phyloP scores from a whole-genome alignment of 2,329 filamentous ascomycete genomes.

The Thielaviopsis musarum region DNA sequence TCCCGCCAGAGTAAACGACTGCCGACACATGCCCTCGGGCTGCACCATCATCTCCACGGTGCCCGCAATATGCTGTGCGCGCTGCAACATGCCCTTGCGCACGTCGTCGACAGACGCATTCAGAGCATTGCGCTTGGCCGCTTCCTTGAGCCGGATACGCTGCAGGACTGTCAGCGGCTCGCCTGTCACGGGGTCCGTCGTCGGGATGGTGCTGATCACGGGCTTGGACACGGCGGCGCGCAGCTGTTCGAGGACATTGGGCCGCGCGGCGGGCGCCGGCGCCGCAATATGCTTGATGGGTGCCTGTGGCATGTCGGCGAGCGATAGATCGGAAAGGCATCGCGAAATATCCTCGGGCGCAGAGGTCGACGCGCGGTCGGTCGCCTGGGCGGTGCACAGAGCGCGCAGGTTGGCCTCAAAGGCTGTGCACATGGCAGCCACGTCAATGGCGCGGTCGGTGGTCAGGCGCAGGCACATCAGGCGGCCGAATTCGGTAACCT shows the following conservation, averaged over 20 bases:
- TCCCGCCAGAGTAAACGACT: constrained; percentile 48
- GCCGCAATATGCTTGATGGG: constrained; percentile 19
- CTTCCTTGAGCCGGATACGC: constrained; percentile 56
- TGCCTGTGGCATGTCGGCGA: constrained; percentile 27
- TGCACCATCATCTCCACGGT: constrained; percentile 47
- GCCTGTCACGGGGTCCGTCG: constrained; percentile 26
- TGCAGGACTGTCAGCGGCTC: constrained; percentile 54
- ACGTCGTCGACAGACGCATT: constrained; percentile 38
- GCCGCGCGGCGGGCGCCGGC: constrained; percentile 28
- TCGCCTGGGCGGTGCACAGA: constrained; percentile 25
- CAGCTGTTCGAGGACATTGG: constrained; percentile 20
- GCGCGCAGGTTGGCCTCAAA: constrained; percentile 36
- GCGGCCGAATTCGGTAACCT: constrained; percentile 34
- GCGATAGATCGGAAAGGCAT: constrained; percentile 38
- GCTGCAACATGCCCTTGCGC: constrained; percentile 47
- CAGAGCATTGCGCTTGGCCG: constrained; percentile 39
- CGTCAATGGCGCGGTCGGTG: constrained; percentile 25
- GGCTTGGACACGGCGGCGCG: constrained; percentile 16
- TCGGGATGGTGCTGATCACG: constrained; percentile 16
- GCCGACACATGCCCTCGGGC: constrained; percentile 31
- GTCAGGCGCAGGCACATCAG: constrained; percentile 31
- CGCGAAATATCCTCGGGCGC: constrained; percentile 16
- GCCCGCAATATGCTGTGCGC: constrained; percentile 49
- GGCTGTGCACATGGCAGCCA: constrained; percentile 33
- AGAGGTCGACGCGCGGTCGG: constrained; percentile 12